phyloP scores from a whole-genome alignment of 768 basidiomycete genomes.

The Leucocoprinus birnbaumii region DNA sequence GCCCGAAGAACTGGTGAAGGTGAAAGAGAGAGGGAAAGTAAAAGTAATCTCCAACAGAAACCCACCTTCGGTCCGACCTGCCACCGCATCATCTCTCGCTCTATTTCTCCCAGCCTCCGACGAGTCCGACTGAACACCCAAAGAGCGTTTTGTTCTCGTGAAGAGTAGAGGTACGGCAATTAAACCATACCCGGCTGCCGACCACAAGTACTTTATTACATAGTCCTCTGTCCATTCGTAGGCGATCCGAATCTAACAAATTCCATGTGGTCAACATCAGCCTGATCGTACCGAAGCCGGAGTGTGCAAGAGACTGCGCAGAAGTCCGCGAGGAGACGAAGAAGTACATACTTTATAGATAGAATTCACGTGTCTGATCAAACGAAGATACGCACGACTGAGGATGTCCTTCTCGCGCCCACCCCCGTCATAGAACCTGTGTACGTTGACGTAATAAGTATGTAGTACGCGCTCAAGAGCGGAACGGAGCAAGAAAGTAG shows the following conservation, averaged over 20 bases:
- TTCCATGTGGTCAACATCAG: background rate
- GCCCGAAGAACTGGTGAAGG: too few relatives aligned
- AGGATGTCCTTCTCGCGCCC: constrained; percentile 80
- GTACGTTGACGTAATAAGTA: background rate
- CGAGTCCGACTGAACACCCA: constrained; percentile 22
- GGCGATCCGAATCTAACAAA: constrained; percentile 72
- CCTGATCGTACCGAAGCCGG: too few relatives aligned
- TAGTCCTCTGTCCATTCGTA: constrained; percentile 98
- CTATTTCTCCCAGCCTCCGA: constrained; percentile 1
- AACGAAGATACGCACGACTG: constrained; percentile 66
- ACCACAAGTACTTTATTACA: constrained; percentile 96
- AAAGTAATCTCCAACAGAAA: background rate
- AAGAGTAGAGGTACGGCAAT: constrained; percentile 90
- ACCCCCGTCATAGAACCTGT: constrained; percentile 91
- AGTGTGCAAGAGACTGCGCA: background rate
- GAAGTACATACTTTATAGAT: constrained; percentile 71
- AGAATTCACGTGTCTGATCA: constrained; percentile 88
- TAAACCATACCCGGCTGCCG: constrained; percentile 85
- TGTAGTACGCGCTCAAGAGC: too few relatives aligned
- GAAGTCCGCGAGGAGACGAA: background rate
- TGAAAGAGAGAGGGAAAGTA: background rate
- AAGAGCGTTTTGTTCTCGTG: constrained; percentile 47
- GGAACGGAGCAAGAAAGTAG: too few relatives aligned
- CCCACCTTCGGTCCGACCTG: constrained; percentile 47
- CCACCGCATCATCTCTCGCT: constrained; percentile 36